These are phyloP conservation scores for Globisporangium echinulatum DNA, from an alignment of 352 stramenopile species.

Conservation along the genomic window DNA sequence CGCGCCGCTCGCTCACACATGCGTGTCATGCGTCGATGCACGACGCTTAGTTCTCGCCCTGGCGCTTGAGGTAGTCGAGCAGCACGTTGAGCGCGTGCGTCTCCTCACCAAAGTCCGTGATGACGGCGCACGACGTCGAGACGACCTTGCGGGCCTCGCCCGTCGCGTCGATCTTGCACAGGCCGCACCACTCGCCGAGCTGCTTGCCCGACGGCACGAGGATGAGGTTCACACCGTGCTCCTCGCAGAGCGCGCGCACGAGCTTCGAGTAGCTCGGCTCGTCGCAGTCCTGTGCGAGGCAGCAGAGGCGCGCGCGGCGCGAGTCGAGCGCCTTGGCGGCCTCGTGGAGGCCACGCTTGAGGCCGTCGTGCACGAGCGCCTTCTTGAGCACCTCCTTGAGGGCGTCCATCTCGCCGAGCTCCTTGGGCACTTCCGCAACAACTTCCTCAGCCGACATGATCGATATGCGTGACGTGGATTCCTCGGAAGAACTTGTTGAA, in stretches of 20 bases:
- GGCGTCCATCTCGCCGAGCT: slow-evolving; percentile 96
- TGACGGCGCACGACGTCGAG: slow-evolving; percentile 96
- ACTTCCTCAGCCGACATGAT: slow-evolving; percentile 92
- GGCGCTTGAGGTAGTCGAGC: slow-evolving; percentile 98
- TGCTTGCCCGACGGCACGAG: slow-evolving; percentile 93
- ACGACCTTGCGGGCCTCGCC: slow-evolving; percentile 98
- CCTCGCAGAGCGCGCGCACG: slow-evolving; percentile 93
- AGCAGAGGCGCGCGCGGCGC: slow-evolving; percentile 96
- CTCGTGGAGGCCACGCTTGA: slow-evolving; percentile 98
- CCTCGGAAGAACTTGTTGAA: slow-evolving; percentile 47
- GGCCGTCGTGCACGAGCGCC: slow-evolving; percentile 98
- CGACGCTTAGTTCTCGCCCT: slow-evolving; percentile 80
- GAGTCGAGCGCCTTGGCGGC: slow-evolving; percentile 98
- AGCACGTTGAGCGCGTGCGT: slow-evolving; percentile 96
- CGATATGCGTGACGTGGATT: slow-evolving; percentile 30
- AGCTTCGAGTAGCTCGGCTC: slow-evolving; percentile 99
- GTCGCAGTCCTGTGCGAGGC: slow-evolving; percentile 99
- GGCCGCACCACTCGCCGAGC: slow-evolving; percentile 98
- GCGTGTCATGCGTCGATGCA: neutral
- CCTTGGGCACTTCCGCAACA: slow-evolving; percentile 88
- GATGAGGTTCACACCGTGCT: slow-evolving; percentile 93
- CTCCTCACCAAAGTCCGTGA: slow-evolving; percentile 99
- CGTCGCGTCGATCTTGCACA: slow-evolving; percentile 98
- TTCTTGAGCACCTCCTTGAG: slow-evolving; percentile 99
- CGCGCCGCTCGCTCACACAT: no score